Evolutionary conservation across 495 filamentous ascomycete species (phyloP), one percentile per base, ranked within the genome.

Genomic region (Podospora anserina): DNA sequence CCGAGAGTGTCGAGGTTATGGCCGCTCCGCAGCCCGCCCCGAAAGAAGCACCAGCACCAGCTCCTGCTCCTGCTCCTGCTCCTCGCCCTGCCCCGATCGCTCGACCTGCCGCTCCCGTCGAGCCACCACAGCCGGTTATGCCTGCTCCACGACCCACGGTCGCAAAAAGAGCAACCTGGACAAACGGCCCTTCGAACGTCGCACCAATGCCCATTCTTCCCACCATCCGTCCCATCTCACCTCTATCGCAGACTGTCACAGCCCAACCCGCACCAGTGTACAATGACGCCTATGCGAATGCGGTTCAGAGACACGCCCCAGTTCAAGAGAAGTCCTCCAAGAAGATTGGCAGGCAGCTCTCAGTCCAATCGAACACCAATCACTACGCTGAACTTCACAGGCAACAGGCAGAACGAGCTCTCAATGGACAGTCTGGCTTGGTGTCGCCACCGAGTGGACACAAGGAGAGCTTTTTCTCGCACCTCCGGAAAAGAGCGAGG

Each of bases 181-280:
- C 85, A n/a, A 91, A 90, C 76, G 89, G 90, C 6, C 83, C 84
- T 18, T 87, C 90, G 5, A 96, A 91, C 75, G 91, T 89, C 34
- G 94, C 95, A 55, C 96, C 96, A 5, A 99, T 99, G 89, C 95
- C 93, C 20, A 99, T 99, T 69, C 83, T 99, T 54, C 96, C 96
- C 20, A 97, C 96, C 6, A 98, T 99, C 63, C 88, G 91, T 60
- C 96, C 96, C 20, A 92, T 98, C 23, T 97, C 95, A 7, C 95
- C 95, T 23, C 78, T 99, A 55, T 96, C 93, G 4, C 92, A 96
- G 77, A 88, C 91, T 19, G 92, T 97, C 23, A 97, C 91, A 32
- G 96, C 94, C 1, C 94, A 97, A 79, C 94, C 91, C 49, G 75
- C 79, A 4, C 81, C 79, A 1, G 77, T 79, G n/a, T 85, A 85